Evolutionary conservation across 73 alveolate species (phyloP).

Genomic region (Paramecium biaurelia): DNA sequence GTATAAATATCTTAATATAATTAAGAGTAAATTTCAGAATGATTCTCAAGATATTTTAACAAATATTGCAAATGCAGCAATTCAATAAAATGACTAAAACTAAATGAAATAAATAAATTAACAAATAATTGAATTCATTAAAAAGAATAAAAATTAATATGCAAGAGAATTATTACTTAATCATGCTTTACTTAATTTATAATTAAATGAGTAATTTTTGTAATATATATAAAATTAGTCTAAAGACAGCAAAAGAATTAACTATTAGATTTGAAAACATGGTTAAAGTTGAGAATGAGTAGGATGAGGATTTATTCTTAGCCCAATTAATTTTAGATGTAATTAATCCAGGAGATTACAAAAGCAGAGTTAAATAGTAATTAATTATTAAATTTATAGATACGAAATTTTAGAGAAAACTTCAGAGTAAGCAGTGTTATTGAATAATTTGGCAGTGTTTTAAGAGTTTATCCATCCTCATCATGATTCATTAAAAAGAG

Average conservation of each 20-base stretch:
- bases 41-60: constrained; percentile 23
- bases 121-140: not conserved
- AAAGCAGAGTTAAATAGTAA: not conserved
- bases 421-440: constrained; percentile 19
- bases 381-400: not conserved
- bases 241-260: constrained; percentile 2
- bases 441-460: constrained; percentile 8
- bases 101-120: not conserved
- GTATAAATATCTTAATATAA: not conserved
- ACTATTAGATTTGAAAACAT: constrained; percentile 40
- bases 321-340: constrained; percentile 12
- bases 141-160: constrained; percentile 25
- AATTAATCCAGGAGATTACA: not conserved
- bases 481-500: constrained; percentile 54
- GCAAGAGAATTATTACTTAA: constrained; percentile 36
- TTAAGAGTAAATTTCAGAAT: not conserved
- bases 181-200: not conserved
- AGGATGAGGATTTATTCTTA: constrained; percentile 38
- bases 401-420: constrained; percentile 5
- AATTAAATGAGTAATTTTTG: not conserved
- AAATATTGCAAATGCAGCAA: constrained; percentile 19
- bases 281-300: constrained; percentile 26
- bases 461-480: not conserved
- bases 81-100: not conserved
- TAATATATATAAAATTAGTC: not conserved